Evolutionary conservation across 1,284 basidiomycete species (phyloP), one percentile per base, ranked within the genome.

Genomic region (Retiboletus fuscus): DNA sequence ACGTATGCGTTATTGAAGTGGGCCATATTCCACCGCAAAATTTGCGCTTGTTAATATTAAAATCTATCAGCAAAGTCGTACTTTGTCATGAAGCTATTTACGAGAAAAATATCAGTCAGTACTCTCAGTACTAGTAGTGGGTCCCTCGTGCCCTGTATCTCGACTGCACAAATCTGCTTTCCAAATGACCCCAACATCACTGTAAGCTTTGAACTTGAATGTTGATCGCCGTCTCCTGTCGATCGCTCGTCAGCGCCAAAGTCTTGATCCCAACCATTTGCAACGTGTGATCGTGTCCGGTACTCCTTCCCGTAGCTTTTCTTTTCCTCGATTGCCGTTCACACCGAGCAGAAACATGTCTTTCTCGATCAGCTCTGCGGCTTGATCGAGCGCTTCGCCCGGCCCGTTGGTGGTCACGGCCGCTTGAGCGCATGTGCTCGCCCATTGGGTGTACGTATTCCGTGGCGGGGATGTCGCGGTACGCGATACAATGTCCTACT

Each of bases 181-280:
- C n/a, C n/a, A n/a, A n/a, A n/a, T n/a, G n/a, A n/a, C n/a, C n/a
- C n/a, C n/a, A n/a, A n/a, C n/a, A n/a, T n/a, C n/a, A n/a, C n/a
- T n/a, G n/a, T n/a, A n/a, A n/a, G n/a, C n/a, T n/a, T n/a, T n/a
- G n/a, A n/a, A n/a, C n/a, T n/a, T n/a, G n/a, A n/a, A 99, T 99
- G 79, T 99, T 99, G 85, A 99, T 99, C 20, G 98, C 98, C 4
- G 98, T 99, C 84, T 99, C 98, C 85, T 99, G 97, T 73, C 97
- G 87, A 83, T 99, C 98, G 3, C 98, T 98, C 2, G 98, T 99
- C 64, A 99, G 85, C 16, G 99, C 96, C 98, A 98, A 99, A 49
- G 99, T 93, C 92, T 99, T 99, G 85, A 99, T 99, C 1, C 98
- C 98, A 41, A 97, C 97, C 88, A 94, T 95, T 80, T 99, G 98